These are phyloP conservation scores for Calamus simplicifolius DNA, from an alignment of 176 grass and related monocot genomes.

Conservation along the genomic window DNA sequence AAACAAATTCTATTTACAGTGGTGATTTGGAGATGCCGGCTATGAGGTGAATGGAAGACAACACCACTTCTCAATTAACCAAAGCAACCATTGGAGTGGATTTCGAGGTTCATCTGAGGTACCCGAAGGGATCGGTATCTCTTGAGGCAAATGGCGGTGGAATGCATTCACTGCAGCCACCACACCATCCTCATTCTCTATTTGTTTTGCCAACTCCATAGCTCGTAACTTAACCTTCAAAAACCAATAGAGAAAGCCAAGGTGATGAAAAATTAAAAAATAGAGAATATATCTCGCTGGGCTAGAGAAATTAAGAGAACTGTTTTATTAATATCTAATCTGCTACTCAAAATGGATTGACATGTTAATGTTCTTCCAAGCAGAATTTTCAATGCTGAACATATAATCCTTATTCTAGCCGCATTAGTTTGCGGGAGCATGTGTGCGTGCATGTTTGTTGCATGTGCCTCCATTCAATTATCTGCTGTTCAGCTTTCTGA, in stretches of 20 bases:
- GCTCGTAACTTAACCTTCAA: constrained; percentile 67
- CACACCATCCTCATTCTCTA: constrained; percentile 89
- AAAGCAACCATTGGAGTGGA: constrained; percentile 46
- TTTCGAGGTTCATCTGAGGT: constrained; percentile 32
- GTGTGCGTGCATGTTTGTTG: too few species aligned
- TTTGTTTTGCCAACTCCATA: constrained; percentile 60
- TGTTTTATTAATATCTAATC: too few species aligned
- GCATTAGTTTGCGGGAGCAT: too few species aligned
- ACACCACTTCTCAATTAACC: constrained; percentile 66
- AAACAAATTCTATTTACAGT: constrained; percentile 5
- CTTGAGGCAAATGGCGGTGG: constrained; percentile 61
- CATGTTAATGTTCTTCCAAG: too few species aligned
- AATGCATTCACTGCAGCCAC: constrained; percentile 76
- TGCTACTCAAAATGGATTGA: too few species aligned
- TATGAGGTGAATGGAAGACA: constrained; percentile 46
- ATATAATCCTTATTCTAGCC: too few species aligned
- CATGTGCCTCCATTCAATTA: too few species aligned
- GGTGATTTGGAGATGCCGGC: not conserved
- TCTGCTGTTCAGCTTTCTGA: too few species aligned
- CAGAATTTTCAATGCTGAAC: too few species aligned
- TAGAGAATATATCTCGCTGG: too few species aligned
- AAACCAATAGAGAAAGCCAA: not conserved
- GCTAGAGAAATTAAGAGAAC: too few species aligned
- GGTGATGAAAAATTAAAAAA: too few species aligned
- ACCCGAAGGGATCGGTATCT: constrained; percentile 33